phyloP scores from a whole-genome alignment of 495 filamentous ascomycete genomes.

The Bacidia rubella region DNA sequence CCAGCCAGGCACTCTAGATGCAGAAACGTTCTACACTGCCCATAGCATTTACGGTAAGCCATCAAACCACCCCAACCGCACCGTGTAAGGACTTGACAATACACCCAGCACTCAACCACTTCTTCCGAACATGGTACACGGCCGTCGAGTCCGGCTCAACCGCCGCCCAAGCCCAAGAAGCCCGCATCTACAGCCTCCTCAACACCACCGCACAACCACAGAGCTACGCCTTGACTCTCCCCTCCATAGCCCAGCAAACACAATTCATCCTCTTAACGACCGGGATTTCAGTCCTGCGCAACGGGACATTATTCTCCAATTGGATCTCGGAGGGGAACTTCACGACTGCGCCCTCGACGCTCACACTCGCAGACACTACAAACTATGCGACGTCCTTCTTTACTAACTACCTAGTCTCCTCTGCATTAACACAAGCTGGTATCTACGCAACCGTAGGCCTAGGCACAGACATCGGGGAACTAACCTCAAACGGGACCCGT shows the following conservation, averaged over 20 bases:
- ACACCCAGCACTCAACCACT: constrained; percentile 11
- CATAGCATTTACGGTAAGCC: neutral
- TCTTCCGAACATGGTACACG: constrained; percentile 14
- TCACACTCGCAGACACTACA: neutral
- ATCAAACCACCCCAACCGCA: no score
- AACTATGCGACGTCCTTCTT: constrained; percentile 5
- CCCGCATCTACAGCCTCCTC: no score
- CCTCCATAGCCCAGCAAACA: no score
- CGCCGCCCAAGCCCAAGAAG: no score
- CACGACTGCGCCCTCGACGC: neutral
- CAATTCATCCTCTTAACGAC: no score
- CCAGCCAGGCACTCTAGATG: constrained; percentile 4
- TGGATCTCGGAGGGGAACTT: constrained; percentile 4
- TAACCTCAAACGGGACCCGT: constrained; percentile 2
- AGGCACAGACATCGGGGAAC: neutral
- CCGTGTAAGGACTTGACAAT: no score
- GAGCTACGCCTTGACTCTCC: no score
- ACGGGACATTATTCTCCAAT: constrained; percentile 1
- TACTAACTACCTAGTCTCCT: constrained; percentile 6
- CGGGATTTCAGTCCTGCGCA: neutral
- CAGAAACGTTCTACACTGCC: neutral
- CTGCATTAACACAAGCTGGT: neutral
- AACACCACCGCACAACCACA: no score
- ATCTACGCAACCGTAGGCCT: constrained; percentile 1
- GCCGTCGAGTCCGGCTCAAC: constrained; percentile 10